Conservation (phyloP, 139 green algal genomes). For the Coelastrella sp. region DNA sequence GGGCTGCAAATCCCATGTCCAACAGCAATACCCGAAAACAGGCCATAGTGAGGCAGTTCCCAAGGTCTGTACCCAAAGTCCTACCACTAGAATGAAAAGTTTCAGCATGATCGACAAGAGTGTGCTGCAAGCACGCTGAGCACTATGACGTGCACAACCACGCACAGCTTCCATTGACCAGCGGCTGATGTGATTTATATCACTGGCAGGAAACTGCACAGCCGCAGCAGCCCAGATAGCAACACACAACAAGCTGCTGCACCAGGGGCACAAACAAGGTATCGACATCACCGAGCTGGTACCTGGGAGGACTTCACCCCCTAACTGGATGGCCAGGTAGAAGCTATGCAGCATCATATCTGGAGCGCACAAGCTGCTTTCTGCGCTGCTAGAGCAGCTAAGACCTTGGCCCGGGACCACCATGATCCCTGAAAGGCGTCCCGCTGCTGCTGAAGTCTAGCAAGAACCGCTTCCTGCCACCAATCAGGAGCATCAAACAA, state of each 20-base stretch:
- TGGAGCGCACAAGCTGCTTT: constrained; percentile 29
- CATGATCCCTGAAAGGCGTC: constrained; percentile 23
- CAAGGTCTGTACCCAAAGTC: no score
- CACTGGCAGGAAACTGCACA: no score
- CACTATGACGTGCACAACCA: no score
- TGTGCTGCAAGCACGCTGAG: no score
- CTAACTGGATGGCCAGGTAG: no score
- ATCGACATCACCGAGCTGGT: background rate
- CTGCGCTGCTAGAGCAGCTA: background rate
- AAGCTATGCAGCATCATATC: constrained; percentile 5
- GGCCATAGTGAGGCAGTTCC: no score
- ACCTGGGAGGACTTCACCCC: background rate
- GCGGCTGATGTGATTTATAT: no score
- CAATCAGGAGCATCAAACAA: constrained; percentile 41
- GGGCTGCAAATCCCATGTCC: no score
- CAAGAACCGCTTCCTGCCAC: constrained; percentile 34
- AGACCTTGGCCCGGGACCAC: background rate
- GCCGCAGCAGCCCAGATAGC: background rate
- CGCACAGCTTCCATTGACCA: no score
- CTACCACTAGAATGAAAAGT: no score
- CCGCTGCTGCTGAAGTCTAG: constrained; percentile 23
- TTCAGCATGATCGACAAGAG: no score
- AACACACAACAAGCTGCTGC: background rate
- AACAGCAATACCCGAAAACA: no score
- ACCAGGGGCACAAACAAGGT: background rate